Evolutionary conservation across 2,329 filamentous ascomycete genomes (phyloP).

Genomic region (Fusarium dlaminii): DNA sequence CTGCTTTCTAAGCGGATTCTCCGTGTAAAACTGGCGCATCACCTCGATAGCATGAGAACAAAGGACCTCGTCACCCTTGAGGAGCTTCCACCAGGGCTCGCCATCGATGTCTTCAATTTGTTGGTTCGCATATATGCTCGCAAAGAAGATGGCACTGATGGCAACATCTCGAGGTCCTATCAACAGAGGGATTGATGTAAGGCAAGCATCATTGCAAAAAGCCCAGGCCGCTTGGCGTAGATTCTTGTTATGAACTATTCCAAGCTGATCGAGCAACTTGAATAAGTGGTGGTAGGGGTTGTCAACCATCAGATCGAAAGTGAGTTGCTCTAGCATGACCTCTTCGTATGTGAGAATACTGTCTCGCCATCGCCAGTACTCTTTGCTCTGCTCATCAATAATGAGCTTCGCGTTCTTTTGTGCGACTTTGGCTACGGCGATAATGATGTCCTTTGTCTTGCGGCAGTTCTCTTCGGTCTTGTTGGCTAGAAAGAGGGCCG

Average conservation of each 20-base stretch:
- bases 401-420: conserved; percentile 92
- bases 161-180: conserved; percentile 84
- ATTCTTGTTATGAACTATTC: conserved; percentile 80
- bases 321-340: conserved; percentile 87
- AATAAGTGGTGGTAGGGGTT: conserved; percentile 88
- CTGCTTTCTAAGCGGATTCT: conserved; percentile 70
- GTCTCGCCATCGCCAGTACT: conserved; percentile 98
- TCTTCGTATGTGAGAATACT: conserved; percentile 94
- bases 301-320: conserved; percentile 92
- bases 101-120: conserved; percentile 81
- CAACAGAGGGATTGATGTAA: conserved; percentile 85
- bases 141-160: conserved; percentile 86
- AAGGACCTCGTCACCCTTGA: conserved; percentile 75
- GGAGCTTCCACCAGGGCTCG: conserved; percentile 85
- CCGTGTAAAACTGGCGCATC: conserved; percentile 74
- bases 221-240: conserved; percentile 90
- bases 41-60: conserved; percentile 79
- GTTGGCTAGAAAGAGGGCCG: conserved; percentile 90
- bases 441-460: conserved; percentile 93
- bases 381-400: conserved; percentile 96
- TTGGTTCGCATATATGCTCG: conserved; percentile 77
- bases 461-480: conserved; percentile 98
- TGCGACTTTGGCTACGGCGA: conserved; percentile 91
- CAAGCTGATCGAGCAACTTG: conserved; percentile 78
- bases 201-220: conserved; percentile 89